These are phyloP conservation scores for Capronia americana DNA, from an alignment of 2,329 filamentous ascomycete genomes.

Conservation along the genomic window DNA sequence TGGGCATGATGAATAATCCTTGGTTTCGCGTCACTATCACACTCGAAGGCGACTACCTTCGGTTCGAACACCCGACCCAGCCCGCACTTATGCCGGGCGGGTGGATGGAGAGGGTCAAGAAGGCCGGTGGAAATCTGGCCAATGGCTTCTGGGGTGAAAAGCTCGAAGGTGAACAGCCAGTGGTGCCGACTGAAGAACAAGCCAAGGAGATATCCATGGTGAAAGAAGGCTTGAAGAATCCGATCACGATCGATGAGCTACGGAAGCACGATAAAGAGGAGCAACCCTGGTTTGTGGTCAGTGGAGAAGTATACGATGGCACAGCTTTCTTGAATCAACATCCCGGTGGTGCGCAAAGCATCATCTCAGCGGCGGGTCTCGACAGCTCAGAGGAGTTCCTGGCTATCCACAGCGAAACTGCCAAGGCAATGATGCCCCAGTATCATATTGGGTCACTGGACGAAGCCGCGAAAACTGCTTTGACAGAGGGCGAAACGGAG, in stretches of 20 bases:
- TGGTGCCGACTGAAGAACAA: conserved; percentile 56
- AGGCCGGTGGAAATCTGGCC: conserved; percentile 75
- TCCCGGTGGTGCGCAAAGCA: conserved; percentile 85
- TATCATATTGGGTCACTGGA: conserved; percentile 86
- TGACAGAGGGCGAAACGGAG: conserved; percentile 57
- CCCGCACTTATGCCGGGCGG: conserved; percentile 77
- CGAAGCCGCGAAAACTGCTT: conserved; percentile 60
- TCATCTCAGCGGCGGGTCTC: conserved; percentile 78
- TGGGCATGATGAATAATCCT: conserved; percentile 98
- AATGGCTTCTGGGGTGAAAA: conserved; percentile 88
- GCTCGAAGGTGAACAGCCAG: conserved; percentile 58
- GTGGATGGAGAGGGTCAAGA: conserved; percentile 94
- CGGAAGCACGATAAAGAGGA: conserved; percentile 68
- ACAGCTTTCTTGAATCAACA: conserved; percentile 80
- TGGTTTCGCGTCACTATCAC: conserved; percentile 86
- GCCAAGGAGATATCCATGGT: conserved; percentile 77
- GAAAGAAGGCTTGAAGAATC: conserved; percentile 67
- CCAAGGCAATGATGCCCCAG: conserved; percentile 83
- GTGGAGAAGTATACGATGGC: conserved; percentile 88
- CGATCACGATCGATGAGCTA: conserved; percentile 74
- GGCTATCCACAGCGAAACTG: conserved; percentile 90
- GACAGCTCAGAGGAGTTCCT: conserved; percentile 89
- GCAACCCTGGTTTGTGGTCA: conserved; percentile 84
- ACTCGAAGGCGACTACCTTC: conserved; percentile 67
- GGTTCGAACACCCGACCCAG: conserved; percentile 89